Evolutionary conservation across 495 filamentous ascomycete species (phyloP), one percentile per base, ranked within the genome.

Genomic region (Xylaria scruposa): DNA sequence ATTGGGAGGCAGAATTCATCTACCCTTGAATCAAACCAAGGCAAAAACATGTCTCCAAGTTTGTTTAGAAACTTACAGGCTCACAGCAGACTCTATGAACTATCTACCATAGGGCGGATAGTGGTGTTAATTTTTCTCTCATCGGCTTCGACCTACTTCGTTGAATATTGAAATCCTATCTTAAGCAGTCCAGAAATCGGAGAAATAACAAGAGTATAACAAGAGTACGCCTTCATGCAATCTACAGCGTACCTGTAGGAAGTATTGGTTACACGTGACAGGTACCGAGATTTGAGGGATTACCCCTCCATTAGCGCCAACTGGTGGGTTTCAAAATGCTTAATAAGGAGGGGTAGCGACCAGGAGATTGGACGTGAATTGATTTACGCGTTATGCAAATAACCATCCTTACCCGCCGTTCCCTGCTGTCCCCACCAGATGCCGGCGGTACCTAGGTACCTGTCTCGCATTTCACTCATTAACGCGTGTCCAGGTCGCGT

Each of bases 141-240:
- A 31, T 84, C 83, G 17, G 90, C 90, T 38, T 92, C 85, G 58
- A 94, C 90, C 81, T 94, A 92, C 75, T 88, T 88, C 24, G 89
- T 94, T 40, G 86, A 87, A 78, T 93, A 91, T 38, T 36, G 36
- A 3, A 13, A 13, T 60, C 21, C 33, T 38, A 12, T 15, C 12
- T 21, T 31, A 7, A 38, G 8, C 54, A 4, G 6, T 17, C 4
- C 26, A 58, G 26, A 5, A 12, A 19, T 24, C 33, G 4, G 10
- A 4, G 36, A 38, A 21, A 64, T 31, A 31, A 31, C 29, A 31
- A 31, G 29, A 31, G n/a, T n/a, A n/a, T n/a, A n/a, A n/a, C n/a
- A n/a, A n/a, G n/a, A n/a, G n/a, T n/a, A n/a, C n/a, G n/a, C 29
- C 29, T 31, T 31, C 29, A 31, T 31, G 29, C 3, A 31, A 31